phyloP scores from a whole-genome alignment of 257 asterid species.

The Mentha longifolia region DNA sequence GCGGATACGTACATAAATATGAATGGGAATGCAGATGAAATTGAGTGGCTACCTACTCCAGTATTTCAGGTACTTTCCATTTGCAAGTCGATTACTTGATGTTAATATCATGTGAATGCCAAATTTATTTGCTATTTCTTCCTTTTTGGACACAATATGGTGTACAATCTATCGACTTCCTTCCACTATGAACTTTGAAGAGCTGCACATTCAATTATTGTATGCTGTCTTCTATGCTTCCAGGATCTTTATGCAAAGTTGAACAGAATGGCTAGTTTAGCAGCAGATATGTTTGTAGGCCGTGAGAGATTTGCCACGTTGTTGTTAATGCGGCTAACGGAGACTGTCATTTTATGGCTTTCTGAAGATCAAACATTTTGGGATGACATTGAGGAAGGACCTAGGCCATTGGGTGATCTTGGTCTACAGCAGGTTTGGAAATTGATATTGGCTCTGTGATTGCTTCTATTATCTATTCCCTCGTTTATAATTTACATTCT shows the following conservation, averaged over 20 bases:
- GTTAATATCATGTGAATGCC: not conserved
- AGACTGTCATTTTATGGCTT: slow-evolving; percentile 94
- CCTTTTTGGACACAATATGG: not conserved
- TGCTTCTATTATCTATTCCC: slow-evolving; percentile 19
- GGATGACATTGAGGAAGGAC: slow-evolving; percentile 97
- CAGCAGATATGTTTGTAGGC: slow-evolving; percentile 96
- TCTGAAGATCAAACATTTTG: slow-evolving; percentile 96
- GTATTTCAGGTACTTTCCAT: slow-evolving; percentile 77
- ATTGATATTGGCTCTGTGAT: slow-evolving; percentile 21
- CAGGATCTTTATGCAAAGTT: slow-evolving; percentile 93
- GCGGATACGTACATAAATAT: slow-evolving; percentile 87
- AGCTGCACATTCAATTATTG: slow-evolving; percentile 8
- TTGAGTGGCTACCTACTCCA: slow-evolving; percentile 93
- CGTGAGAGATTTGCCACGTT: slow-evolving; percentile 92
- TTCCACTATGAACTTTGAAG: slow-evolving; percentile 1
- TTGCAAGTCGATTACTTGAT: slow-evolving; percentile 21
- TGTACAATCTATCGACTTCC: not conserved
- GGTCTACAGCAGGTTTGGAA: slow-evolving; percentile 93
- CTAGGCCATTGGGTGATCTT: slow-evolving; percentile 77
- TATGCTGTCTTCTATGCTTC: slow-evolving; percentile 27
- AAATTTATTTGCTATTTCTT: not conserved
- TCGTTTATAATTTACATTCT: slow-evolving; percentile 30
- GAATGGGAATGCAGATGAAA: slow-evolving; percentile 78
- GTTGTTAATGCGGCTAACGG: slow-evolving; percentile 95
- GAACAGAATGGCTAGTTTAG: slow-evolving; percentile 84